These are phyloP conservation scores for Diplodia mutila DNA, from an alignment of 2,329 filamentous ascomycete species.

Conservation along the genomic window DNA sequence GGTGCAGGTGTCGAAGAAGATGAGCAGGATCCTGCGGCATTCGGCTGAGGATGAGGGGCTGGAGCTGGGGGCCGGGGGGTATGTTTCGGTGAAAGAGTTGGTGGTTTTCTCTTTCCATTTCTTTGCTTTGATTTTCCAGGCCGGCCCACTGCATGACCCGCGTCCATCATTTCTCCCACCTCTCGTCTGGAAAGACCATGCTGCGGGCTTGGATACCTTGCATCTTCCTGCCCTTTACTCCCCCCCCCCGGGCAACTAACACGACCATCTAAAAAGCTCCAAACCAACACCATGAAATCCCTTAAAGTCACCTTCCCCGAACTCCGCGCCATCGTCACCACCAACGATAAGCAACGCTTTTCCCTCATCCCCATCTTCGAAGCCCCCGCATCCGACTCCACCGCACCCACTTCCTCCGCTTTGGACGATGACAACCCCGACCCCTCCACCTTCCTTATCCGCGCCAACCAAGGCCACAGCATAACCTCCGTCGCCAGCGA, in stretches of 20 bases:
- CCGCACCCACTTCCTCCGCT: conserved; percentile 23
- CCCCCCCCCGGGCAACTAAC: neutral
- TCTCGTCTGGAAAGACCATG: too few relatives aligned
- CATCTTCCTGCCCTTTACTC: neutral
- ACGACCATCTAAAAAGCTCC: conserved; percentile 48
- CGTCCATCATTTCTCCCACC: too few relatives aligned
- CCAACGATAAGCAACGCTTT: conserved; percentile 91
- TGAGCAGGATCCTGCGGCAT: conserved; percentile 64
- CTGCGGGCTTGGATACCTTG: too few relatives aligned
- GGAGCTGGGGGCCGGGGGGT: conserved; percentile 62
- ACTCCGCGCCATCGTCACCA: conserved; percentile 68
- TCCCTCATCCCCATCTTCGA: conserved; percentile 64
- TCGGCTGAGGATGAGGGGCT: conserved; percentile 64
- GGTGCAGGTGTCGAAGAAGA: conserved; percentile 52
- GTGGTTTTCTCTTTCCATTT: conserved; percentile 44
- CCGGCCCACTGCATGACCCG: too few relatives aligned
- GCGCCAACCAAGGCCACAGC: conserved; percentile 93
- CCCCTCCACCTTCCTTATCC: conserved; percentile 77
- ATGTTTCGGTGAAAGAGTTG: conserved; percentile 63
- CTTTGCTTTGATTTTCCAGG: too few relatives aligned
- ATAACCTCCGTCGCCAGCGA: conserved; percentile 72
- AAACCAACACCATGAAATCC: conserved; percentile 64
- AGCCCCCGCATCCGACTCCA: conserved; percentile 29
- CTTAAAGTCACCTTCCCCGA: conserved; percentile 77
- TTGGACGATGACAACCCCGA: conserved; percentile 43